Evolutionary conservation across 2,329 filamentous ascomycete species (phyloP).

Genomic region (Monosporascus sp.): DNA sequence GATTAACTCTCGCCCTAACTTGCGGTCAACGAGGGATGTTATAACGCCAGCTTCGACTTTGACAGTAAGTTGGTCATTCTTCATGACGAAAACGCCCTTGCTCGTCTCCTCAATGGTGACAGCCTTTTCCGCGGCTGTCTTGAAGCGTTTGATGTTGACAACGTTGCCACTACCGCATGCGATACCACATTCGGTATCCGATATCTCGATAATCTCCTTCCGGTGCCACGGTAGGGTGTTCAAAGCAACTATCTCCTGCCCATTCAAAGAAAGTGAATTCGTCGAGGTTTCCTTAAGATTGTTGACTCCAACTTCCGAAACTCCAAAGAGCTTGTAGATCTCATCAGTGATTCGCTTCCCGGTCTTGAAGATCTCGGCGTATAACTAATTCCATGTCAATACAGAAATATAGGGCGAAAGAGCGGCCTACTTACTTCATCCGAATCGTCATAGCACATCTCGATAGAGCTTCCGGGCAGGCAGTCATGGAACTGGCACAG

Average conservation of each 20-base stretch:
- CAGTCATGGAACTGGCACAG: conserved; percentile 98
- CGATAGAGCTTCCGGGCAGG: conserved; percentile 87
- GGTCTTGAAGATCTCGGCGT: conserved; percentile 73
- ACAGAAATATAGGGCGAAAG: neutral
- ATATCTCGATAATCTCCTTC: conserved; percentile 64
- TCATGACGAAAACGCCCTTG: conserved; percentile 66
- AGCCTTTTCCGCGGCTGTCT: conserved; percentile 36
- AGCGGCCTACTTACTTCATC: conserved; percentile 53
- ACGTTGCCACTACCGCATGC: conserved; percentile 52
- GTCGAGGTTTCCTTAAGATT: conserved; percentile 23
- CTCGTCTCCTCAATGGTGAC: conserved; percentile 47
- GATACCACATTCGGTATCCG: conserved; percentile 45
- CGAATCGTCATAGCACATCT: conserved; percentile 97
- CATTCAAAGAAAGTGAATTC: too few relatives aligned
- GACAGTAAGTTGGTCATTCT: conserved; percentile 72
- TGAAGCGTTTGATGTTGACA: conserved; percentile 45
- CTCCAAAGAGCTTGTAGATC: conserved; percentile 61
- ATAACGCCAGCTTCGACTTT: conserved; percentile 71
- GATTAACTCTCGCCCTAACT: conserved; percentile 70
- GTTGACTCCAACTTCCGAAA: conserved; percentile 39
- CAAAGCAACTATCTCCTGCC: conserved; percentile 52
- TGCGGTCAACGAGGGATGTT: conserved; percentile 74
- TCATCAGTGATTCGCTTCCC: conserved; percentile 68
- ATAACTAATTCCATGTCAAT: conserved; percentile 48
- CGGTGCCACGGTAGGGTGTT: conserved; percentile 88